A percentile compares a stretch with the other conserved stretches of the same genome.
These are phyloP conservation scores for Thinopyrum elongatum DNA, from an alignment of 176 grass and related monocot genomes.

Conservation along the genomic window DNA sequence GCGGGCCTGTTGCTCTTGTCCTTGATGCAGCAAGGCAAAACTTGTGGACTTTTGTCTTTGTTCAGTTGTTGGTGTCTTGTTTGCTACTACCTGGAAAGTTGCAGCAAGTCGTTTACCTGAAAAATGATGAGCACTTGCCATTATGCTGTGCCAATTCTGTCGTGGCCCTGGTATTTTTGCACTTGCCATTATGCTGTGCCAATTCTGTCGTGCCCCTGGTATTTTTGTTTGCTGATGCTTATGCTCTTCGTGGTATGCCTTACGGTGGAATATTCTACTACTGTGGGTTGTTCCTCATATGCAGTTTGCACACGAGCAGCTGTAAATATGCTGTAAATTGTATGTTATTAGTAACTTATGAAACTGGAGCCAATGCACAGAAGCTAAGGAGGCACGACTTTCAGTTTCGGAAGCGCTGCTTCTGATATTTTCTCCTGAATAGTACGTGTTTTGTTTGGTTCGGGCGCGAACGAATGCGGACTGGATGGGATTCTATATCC, in stretches of 20 bases:
- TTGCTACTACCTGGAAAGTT: slow-evolving; percentile 28
- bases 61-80: slow-evolving; percentile 69
- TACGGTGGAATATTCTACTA: neutral
- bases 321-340: neutral
- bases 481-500: too few relatives aligned
- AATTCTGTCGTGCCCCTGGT: neutral
- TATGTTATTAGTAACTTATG: neutral
- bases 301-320: too few relatives aligned
- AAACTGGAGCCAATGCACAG: neutral
- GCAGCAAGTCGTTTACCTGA: slow-evolving; percentile 25
- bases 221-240: neutral
- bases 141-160: slow-evolving; percentile 17
- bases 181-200: slow-evolving; percentile 29
- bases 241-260: neutral
- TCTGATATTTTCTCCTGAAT: too few relatives aligned
- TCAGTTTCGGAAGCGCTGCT: too few relatives aligned
- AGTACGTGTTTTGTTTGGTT: too few relatives aligned
- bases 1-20: slow-evolving; percentile 34
- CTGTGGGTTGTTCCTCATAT: neutral
- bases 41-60: slow-evolving; percentile 49
- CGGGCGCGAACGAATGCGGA: too few relatives aligned
- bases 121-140: slow-evolving; percentile 33
- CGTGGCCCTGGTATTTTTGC: neutral
- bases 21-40: slow-evolving; percentile 55
- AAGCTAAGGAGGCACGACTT: too few relatives aligned